Conservation (phyloP, 1,284 basidiomycete species). For the Taiwanofungus camphoratus region DNA sequence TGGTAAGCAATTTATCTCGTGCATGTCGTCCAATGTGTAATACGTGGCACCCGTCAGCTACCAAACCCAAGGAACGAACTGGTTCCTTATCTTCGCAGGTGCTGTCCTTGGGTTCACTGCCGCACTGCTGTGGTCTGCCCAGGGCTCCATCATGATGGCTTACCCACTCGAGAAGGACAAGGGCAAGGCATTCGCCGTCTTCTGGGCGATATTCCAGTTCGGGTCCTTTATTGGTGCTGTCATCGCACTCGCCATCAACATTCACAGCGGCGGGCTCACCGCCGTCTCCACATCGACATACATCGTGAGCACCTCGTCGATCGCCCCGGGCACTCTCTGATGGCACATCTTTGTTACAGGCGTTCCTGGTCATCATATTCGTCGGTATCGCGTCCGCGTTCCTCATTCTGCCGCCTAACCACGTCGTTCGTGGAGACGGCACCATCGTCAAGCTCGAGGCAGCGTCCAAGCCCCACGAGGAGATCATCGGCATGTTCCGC, state of each 20-base stretch:
- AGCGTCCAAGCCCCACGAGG: constrained; percentile 29
- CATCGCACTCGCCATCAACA: constrained; percentile 44
- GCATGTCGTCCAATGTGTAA: no score
- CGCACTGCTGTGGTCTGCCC: constrained; percentile 55
- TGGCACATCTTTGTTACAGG: constrained; percentile 16
- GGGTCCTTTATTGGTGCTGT: constrained; percentile 46
- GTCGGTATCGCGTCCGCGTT: constrained; percentile 34
- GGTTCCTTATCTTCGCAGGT: constrained; percentile 49
- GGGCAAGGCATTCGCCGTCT: constrained; percentile 37
- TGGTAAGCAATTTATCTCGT: constrained; percentile 25
- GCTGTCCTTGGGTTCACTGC: constrained; percentile 53
- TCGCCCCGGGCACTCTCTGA: neutral
- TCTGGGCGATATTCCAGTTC: constrained; percentile 54
- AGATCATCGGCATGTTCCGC: constrained; percentile 28
- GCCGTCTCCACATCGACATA: constrained; percentile 36
- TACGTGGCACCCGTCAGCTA: constrained; percentile 18
- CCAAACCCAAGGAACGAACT: constrained; percentile 32
- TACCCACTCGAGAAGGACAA: constrained; percentile 54
- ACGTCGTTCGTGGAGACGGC: constrained; percentile 35
- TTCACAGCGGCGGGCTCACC: constrained; percentile 25
- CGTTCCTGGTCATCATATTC: constrained; percentile 37
- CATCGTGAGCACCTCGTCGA: constrained; percentile 20
- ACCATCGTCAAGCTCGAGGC: constrained; percentile 33
- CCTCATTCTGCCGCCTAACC: constrained; percentile 33
- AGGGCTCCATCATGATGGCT: constrained; percentile 55